phyloP scores from a whole-genome alignment of 805 yeast genomes.

The Priceomyces fermenticarens region DNA sequence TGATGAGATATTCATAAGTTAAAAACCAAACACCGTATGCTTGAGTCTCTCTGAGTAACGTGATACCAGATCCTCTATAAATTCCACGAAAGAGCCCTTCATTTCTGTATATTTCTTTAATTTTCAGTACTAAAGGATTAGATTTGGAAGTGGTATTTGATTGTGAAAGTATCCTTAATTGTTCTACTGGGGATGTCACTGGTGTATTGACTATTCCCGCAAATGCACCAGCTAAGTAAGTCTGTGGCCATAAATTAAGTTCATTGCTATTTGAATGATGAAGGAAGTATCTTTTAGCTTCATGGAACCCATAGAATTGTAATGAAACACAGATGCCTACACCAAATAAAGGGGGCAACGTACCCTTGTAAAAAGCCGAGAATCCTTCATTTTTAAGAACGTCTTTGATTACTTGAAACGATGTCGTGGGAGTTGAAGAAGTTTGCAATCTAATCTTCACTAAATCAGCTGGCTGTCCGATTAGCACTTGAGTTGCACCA shows the following conservation, averaged over 20 bases:
- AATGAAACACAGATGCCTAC: slow-evolving; percentile 63
- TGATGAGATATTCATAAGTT: slow-evolving; percentile 57
- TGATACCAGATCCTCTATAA: slow-evolving; percentile 54
- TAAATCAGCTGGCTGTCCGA: slow-evolving; percentile 47
- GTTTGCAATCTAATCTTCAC: slow-evolving; percentile 44
- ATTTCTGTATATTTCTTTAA: slow-evolving; percentile 36
- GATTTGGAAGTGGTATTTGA: slow-evolving; percentile 30
- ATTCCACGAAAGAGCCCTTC: slow-evolving; percentile 49
- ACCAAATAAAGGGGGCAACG: slow-evolving; percentile 42
- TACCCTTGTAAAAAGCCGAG: slow-evolving; percentile 44
- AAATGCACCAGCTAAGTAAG: slow-evolving; percentile 59
- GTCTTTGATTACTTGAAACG: slow-evolving; percentile 29
- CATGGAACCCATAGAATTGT: slow-evolving; percentile 71
- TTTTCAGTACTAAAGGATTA: slow-evolving; percentile 30
- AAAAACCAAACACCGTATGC: slow-evolving; percentile 77
- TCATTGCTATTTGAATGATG: slow-evolving; percentile 22
- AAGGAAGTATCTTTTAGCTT: slow-evolving; percentile 57
- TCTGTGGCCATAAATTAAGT: slow-evolving; percentile 52
- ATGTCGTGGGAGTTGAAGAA: slow-evolving; percentile 24
- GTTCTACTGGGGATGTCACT: slow-evolving; percentile 64
- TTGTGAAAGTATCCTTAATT: slow-evolving; percentile 60
- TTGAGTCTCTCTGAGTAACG: slow-evolving; percentile 59
- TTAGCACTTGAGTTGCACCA: slow-evolving; percentile 45
- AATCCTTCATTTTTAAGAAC: slow-evolving; percentile 41
- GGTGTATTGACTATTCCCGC: slow-evolving; percentile 69